phyloP scores from a whole-genome alignment of 805 yeast species.

The Metschnikowia rubicola region DNA sequence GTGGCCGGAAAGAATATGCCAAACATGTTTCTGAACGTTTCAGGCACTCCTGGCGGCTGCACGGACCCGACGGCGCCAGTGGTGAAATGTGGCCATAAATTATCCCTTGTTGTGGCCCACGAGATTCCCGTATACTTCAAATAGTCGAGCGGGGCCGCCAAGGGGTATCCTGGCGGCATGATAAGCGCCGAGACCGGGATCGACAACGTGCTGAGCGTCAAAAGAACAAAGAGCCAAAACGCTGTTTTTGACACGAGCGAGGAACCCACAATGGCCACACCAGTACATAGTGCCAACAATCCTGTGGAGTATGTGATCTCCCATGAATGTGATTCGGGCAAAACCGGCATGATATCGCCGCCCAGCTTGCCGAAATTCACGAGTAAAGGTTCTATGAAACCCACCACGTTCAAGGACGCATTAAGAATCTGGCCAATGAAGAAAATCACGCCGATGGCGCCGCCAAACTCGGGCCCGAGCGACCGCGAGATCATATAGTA shows the following conservation, averaged over 20 bases:
- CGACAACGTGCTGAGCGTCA: constrained; percentile 70
- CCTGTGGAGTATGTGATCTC: constrained; percentile 68
- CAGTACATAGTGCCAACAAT: constrained; percentile 66
- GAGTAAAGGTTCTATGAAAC: constrained; percentile 86
- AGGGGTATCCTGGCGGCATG: constrained; percentile 54
- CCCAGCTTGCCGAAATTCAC: constrained; percentile 64
- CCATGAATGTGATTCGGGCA: constrained; percentile 73
- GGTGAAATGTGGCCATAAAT: constrained; percentile 77
- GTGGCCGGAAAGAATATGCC: constrained; percentile 98
- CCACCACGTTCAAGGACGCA: constrained; percentile 90
- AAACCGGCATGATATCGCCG: constrained; percentile 53
- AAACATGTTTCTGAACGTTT: constrained; percentile 80
- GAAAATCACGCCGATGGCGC: constrained; percentile 92
- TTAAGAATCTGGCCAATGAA: constrained; percentile 92
- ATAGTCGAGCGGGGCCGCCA: constrained; percentile 44
- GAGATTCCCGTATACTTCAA: constrained; percentile 67
- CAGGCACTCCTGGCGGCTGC: constrained; percentile 44
- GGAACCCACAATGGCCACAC: constrained; percentile 78
- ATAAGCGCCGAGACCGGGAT: constrained; percentile 76
- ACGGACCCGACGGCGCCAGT: constrained; percentile 91
- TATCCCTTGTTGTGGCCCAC: constrained; percentile 61
- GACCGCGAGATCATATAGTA: constrained; percentile 95
- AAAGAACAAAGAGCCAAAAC: constrained; percentile 60
- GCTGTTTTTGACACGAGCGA: constrained; percentile 81
- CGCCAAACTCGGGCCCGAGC: constrained; percentile 97